Conservation (phyloP, 2,329 filamentous ascomycete species). For the Xylariaceae sp. region DNA sequence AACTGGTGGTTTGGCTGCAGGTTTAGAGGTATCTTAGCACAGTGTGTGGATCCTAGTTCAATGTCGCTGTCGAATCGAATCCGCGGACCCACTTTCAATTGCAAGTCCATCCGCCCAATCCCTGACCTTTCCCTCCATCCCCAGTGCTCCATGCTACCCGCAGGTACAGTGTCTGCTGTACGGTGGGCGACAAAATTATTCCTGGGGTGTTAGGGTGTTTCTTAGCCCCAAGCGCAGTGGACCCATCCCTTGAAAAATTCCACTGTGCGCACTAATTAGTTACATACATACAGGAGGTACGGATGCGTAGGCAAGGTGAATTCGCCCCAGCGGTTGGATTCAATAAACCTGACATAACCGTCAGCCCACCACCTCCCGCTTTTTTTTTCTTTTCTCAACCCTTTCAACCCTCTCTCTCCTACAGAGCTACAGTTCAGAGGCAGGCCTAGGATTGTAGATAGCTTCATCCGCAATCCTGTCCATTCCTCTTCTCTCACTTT, state of each 20-base stretch:
- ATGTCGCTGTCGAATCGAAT: not conserved
- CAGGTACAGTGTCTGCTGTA: no score
- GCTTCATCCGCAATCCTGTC: slow-evolving; percentile 21
- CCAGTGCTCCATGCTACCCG: not conserved
- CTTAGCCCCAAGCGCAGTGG: not conserved
- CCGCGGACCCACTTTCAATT: not conserved
- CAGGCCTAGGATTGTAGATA: slow-evolving; percentile 35
- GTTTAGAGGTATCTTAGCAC: not conserved
- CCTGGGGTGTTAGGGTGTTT: not conserved
- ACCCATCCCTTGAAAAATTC: not conserved
- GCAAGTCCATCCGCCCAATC: not conserved
- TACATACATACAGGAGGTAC: not conserved
- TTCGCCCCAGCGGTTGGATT: not conserved
- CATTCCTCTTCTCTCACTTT: slow-evolving; percentile 8
- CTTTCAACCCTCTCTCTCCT: slow-evolving; percentile 13
- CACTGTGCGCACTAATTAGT: not conserved
- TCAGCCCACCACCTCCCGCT: slow-evolving; percentile 5
- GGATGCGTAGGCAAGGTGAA: not conserved
- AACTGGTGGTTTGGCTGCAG: not conserved
- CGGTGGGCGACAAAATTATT: not conserved
- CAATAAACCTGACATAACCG: not conserved
- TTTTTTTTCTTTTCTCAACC: slow-evolving; percentile 3
- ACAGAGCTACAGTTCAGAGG: slow-evolving; percentile 26
- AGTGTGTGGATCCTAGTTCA: not conserved
- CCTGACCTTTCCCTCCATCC: not conserved